A percentile compares a stretch with the other conserved stretches of the same genome.
These are phyloP conservation scores for Lepidopterella palustris DNA, from an alignment of 495 filamentous ascomycete species.

Conservation along the genomic window DNA sequence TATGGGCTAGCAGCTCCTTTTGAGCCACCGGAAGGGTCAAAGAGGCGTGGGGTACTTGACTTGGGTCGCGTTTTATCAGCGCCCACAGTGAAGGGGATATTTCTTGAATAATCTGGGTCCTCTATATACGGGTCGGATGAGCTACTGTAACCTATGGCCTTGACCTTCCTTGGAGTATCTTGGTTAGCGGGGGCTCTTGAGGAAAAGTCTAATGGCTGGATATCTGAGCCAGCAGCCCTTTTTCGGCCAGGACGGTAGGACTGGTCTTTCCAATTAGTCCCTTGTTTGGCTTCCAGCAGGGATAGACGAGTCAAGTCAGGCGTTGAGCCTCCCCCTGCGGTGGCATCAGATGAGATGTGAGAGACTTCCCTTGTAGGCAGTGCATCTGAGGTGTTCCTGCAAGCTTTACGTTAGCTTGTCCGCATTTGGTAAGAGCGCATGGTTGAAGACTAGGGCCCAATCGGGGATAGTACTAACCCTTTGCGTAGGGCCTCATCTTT, in stretches of 20 bases:
- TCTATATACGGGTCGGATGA: conserved; percentile 12
- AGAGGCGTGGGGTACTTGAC: conserved; percentile 5
- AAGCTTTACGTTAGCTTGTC: too few relatives aligned
- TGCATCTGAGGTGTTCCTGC: background rate
- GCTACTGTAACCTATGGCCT: conserved; percentile 9
- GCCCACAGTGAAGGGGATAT: conserved; percentile 9
- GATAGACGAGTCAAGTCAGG: conserved; percentile 18
- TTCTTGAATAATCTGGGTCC: conserved; percentile 12
- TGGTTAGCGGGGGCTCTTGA: background rate
- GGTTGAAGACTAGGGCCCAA: too few relatives aligned
- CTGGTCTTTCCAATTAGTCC: background rate
- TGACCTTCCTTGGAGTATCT: conserved; percentile 8
- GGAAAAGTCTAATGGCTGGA: conserved; percentile 5
- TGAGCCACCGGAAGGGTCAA: conserved; percentile 10
- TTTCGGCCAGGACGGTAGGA: conserved; percentile 19
- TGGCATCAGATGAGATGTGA: conserved; percentile 15
- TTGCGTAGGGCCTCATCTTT: background rate
- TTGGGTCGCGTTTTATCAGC: conserved; percentile 9
- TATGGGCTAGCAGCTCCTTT: background rate
- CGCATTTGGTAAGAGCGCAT: too few relatives aligned
- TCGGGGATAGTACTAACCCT: background rate
- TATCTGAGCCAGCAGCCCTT: conserved; percentile 19
- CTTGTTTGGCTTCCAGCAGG: conserved; percentile 10
- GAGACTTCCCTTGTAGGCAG: background rate
- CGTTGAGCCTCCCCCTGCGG: conserved; percentile 14